Evolutionary conservation across 1,139 yeast genomes (phyloP).

Genomic region (Lodderomyces margitis): DNA sequence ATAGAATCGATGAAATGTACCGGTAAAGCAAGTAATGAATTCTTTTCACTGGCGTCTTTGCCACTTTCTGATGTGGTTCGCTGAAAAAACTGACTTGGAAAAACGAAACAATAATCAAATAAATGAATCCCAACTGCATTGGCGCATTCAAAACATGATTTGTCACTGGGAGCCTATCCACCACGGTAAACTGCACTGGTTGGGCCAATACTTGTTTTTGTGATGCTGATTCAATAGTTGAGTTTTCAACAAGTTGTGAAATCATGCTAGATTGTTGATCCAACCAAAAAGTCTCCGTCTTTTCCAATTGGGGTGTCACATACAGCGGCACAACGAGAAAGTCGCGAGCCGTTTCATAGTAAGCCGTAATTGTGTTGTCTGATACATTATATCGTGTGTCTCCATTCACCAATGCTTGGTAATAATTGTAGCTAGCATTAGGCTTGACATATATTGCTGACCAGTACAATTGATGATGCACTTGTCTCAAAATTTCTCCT

Average conservation of each 20-base stretch:
- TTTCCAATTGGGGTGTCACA: conserved; percentile 12
- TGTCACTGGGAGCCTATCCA: conserved; percentile 40
- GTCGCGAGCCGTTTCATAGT: conserved; percentile 46
- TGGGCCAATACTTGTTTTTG: conserved; percentile 25
- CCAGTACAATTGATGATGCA: conserved; percentile 50
- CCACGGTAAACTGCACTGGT: conserved; percentile 35
- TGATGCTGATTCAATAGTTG: conserved; percentile 14
- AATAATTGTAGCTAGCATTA: conserved; percentile 35
- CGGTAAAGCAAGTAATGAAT: conserved; percentile 34
- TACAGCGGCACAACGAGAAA: conserved; percentile 18
- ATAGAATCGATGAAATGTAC: conserved; percentile 24
- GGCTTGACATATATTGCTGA: conserved; percentile 38
- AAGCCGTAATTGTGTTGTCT: conserved; percentile 22
- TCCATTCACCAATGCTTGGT: conserved; percentile 26
- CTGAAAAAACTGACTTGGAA: conserved; percentile 57
- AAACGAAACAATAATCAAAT: conserved; percentile 64
- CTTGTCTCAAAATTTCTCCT: conserved; percentile 30
- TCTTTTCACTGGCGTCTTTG: conserved; percentile 28
- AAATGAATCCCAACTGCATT: conserved; percentile 72
- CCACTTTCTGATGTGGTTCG: conserved; percentile 50
- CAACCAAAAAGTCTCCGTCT: conserved; percentile 13
- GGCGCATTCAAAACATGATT: no score
- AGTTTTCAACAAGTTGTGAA: conserved; percentile 1
- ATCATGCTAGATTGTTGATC: conserved; percentile 10
- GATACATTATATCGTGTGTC: conserved; percentile 27